Base-by-base conservation (phyloP, 192 early-diverging fungal species). In the Dissophora ornata region DNA sequence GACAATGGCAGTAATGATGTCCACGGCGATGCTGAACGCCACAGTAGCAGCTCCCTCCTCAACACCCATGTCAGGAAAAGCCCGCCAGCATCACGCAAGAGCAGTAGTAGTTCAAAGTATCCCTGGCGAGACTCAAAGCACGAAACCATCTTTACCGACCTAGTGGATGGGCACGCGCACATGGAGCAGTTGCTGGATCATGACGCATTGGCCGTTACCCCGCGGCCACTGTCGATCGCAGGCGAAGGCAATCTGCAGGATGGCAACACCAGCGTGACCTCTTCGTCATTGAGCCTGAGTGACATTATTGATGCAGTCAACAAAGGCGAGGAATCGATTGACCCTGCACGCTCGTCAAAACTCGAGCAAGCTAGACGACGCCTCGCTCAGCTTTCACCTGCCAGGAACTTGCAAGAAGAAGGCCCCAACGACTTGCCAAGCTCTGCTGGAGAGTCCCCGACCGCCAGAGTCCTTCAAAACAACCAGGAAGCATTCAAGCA, bases 41-140 rank as follows among this genome's bases (percentile, higher is more conserved):
- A 57, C 33, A 57, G 32, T 22, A 53, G 53, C 33, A 38, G 29
- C 15, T 64, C 62, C 3, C 44, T 44, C 21, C 25, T 45, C 18
- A 66, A 41, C 53, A 45, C 40, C 4, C 55, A 57, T n/a, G 25
- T 56, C 34, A 40, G 34, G 18, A 57, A 57, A 21, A 38, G 18
- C n/a, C 45, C 46, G 2, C 34, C 65, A 48, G 40, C 29, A 19
- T 48, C 65, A 11, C 54, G 19, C 24, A 56, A 26, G 26, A 36
- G 18, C n/a, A 53, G 15, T 29, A 57, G 57, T 41, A 52, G 26
- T 34, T 34, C 26, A 8, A 69, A 71, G 29, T 62, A 41, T 45
- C 69, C 69, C 16, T 71, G 69, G 69, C 44, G 69, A 40, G 61
- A 71, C 21, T 51, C 69, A 2, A 71, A 63, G 36, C 60, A 63